Conservation (phyloP, 2,329 filamentous ascomycete species). For the Coniochaeta ligniaria region DNA sequence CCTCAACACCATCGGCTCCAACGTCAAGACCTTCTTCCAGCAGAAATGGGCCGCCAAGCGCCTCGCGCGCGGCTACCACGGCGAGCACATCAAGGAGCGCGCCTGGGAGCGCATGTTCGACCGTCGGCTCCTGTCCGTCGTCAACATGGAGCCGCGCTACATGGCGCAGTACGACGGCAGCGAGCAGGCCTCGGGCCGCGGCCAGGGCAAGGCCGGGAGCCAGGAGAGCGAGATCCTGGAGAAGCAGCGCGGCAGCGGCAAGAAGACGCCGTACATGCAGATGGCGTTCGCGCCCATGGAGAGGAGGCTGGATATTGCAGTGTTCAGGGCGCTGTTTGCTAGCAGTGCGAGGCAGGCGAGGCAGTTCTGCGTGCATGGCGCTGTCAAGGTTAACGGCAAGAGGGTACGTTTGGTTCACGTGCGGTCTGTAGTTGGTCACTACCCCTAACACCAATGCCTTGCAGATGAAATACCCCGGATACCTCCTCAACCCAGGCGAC, state of each 20-base stretch:
- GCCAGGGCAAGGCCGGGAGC: slow-evolving; percentile 53
- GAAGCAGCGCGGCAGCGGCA: slow-evolving; percentile 20
- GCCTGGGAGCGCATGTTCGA: slow-evolving; percentile 94
- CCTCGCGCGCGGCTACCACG: slow-evolving; percentile 78
- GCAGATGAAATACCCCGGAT: slow-evolving; percentile 87
- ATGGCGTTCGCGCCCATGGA: slow-evolving; percentile 94
- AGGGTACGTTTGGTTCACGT: slow-evolving; percentile 51
- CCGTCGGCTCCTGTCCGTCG: slow-evolving; percentile 70
- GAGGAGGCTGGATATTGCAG: slow-evolving; percentile 84
- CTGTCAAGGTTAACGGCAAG: slow-evolving; percentile 93
- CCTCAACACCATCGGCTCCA: slow-evolving; percentile 30
- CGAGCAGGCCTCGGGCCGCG: slow-evolving; percentile 74
- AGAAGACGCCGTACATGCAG: slow-evolving; percentile 81
- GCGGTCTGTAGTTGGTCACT: too few species aligned
- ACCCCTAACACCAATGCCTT: not conserved
- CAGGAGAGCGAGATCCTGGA: slow-evolving; percentile 9
- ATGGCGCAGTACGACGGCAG: slow-evolving; percentile 78
- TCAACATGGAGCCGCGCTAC: slow-evolving; percentile 76
- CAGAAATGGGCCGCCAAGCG: slow-evolving; percentile 96
- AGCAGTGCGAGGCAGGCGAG: slow-evolving; percentile 88
- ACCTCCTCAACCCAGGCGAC: slow-evolving; percentile 92
- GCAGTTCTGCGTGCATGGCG: slow-evolving; percentile 89
- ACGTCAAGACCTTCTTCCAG: slow-evolving; percentile 75
- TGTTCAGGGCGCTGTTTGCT: slow-evolving; percentile 89
- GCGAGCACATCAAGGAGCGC: slow-evolving; percentile 86